Evolutionary conservation across 1,284 basidiomycete species (phyloP).

Genomic region (Crepidotus sp.): DNA sequence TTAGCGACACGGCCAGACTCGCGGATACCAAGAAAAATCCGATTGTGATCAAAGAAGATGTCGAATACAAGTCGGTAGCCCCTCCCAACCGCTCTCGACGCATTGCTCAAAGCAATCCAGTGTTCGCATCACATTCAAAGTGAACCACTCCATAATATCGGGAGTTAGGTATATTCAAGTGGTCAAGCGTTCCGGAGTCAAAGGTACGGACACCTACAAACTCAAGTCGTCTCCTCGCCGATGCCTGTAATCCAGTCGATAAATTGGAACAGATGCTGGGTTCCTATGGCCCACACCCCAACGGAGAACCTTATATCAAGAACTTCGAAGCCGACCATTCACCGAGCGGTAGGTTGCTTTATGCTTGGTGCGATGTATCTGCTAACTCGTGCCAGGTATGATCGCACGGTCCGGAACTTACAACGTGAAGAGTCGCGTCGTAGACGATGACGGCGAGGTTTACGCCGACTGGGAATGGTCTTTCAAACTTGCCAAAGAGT

Average conservation of each 20-base stretch:
- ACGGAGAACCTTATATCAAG: slow-evolving; percentile 53
- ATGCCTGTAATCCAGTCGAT: slow-evolving; percentile 48
- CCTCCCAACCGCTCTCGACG: not conserved
- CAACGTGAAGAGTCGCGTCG: slow-evolving; percentile 66
- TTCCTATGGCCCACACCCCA: slow-evolving; percentile 66
- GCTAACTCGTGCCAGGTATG: slow-evolving; percentile 60
- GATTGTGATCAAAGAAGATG: slow-evolving; percentile 74
- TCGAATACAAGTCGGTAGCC: slow-evolving; percentile 62
- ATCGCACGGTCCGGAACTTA: slow-evolving; percentile 74
- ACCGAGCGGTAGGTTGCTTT: slow-evolving; percentile 29
- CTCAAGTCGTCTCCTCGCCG: slow-evolving; percentile 8
- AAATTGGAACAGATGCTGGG: slow-evolving; percentile 88
- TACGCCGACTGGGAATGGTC: slow-evolving; percentile 81
- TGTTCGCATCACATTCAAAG: slow-evolving; percentile 70
- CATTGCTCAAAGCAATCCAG: slow-evolving; percentile 28
- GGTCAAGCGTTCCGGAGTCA: slow-evolving; percentile 68
- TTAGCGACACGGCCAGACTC: slow-evolving; percentile 38
- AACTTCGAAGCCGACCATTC: slow-evolving; percentile 74
- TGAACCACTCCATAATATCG: slow-evolving; percentile 80
- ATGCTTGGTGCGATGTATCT: not conserved
- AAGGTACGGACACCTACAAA: slow-evolving; percentile 35
- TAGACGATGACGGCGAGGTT: slow-evolving; percentile 74
- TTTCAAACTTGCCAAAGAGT: slow-evolving; percentile 79
- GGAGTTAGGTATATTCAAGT: slow-evolving; percentile 80
- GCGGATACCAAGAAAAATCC: slow-evolving; percentile 60